Conservation (phyloP, 306 rosid genomes). For the Lagenaria siceraria region DNA sequence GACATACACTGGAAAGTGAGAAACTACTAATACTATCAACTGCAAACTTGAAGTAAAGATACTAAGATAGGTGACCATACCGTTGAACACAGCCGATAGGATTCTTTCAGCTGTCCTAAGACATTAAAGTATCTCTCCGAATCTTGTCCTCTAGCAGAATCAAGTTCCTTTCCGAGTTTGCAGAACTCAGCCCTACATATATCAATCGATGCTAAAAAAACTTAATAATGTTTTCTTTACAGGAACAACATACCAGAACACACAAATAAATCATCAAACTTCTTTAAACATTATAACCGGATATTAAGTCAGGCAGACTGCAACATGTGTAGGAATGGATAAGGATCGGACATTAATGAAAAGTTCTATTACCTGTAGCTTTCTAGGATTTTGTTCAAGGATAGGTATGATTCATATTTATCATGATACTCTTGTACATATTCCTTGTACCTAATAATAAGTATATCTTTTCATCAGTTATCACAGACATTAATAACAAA, state of each 20-base stretch:
- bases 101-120: constrained; percentile 52
- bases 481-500: constrained; percentile 15
- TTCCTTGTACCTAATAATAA: constrained; percentile 53
- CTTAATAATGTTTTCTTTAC: neutral
- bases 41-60: neutral
- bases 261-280: neutral
- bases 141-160: constrained; percentile 42
- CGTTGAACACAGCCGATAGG: constrained; percentile 50
- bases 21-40: neutral
- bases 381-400: constrained; percentile 76
- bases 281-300: neutral
- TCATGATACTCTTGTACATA: constrained; percentile 78
- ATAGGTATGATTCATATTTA: constrained; percentile 71
- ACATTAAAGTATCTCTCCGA: constrained; percentile 39
- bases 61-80: constrained; percentile 28
- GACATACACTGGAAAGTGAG: neutral
- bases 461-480: neutral
- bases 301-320: neutral
- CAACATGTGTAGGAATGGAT: neutral
- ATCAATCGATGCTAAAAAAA: neutral
- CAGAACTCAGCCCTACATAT: constrained; percentile 50
- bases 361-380: constrained; percentile 44
- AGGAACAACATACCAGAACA: constrained; percentile 7
- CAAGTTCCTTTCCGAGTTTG: constrained; percentile 56
- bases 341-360: neutral